Evolutionary conservation across 2,329 filamentous ascomycete genomes (phyloP).

Genomic region (Microthyrium microscopicum): DNA sequence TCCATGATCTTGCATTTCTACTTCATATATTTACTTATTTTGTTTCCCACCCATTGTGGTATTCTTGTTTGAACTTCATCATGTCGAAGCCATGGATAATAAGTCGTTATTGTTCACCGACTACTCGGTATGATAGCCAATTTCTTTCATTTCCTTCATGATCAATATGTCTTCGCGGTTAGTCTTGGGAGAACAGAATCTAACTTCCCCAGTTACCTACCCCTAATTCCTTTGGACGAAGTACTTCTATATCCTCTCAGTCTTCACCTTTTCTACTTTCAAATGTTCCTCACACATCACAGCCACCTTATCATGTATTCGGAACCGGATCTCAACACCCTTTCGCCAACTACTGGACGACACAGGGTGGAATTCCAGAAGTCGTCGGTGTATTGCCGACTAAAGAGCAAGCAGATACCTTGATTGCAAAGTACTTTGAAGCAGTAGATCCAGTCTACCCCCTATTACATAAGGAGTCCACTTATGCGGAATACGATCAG

Average conservation of each 20-base stretch:
- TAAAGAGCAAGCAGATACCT: conserved; percentile 58
- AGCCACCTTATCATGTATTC: conserved; percentile 60
- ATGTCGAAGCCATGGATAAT: too few relatives aligned
- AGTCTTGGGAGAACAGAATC: neutral
- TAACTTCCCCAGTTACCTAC: conserved; percentile 3
- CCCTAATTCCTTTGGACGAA: conserved; percentile 5
- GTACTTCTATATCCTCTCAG: conserved; percentile 17
- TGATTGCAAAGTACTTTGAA: conserved; percentile 38
- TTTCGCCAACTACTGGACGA: conserved; percentile 76
- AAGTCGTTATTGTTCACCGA: too few relatives aligned
- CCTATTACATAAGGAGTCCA: conserved; percentile 59
- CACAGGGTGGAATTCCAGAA: conserved; percentile 56
- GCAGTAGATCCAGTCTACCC: conserved; percentile 66
- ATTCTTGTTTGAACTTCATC: too few relatives aligned
- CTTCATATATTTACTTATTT: too few relatives aligned
- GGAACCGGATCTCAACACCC: conserved; percentile 66
- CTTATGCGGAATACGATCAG: conserved; percentile 62
- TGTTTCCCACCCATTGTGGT: too few relatives aligned
- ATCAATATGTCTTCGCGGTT: neutral
- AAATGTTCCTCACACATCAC: conserved; percentile 54
- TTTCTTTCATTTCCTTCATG: neutral
- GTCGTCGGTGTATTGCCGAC: conserved; percentile 60
- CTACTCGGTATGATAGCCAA: neutral
- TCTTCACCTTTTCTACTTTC: conserved; percentile 44
- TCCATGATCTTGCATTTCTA: too few relatives aligned